Percentiles rank a stretch among this genome's conserved stretches.
Conservation (phyloP, 345 rosid species). For the Melaleuca quinquenervia region DNA sequence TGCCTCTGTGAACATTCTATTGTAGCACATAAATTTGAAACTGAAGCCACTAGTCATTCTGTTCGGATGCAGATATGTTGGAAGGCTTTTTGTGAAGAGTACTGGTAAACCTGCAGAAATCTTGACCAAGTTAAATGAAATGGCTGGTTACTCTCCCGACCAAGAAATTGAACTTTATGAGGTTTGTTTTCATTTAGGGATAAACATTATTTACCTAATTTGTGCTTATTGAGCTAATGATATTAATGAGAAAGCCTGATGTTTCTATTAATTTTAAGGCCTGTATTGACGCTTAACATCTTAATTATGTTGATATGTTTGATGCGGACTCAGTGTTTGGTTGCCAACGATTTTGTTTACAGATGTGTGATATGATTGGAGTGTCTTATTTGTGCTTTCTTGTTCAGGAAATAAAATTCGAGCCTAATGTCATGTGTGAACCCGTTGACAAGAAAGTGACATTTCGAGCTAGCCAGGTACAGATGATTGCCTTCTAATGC, state of each 20-base stretch:
- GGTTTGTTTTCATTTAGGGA: conserved; percentile 21
- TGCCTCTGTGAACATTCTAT: neutral
- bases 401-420: conserved; percentile 66
- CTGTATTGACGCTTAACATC: neutral
- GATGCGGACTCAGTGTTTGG: neutral
- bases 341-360: neutral
- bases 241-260: neutral
- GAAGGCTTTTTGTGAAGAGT: conserved; percentile 59
- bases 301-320: neutral
- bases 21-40: neutral
- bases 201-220: neutral
- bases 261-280: neutral
- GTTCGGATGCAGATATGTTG: conserved; percentile 31
- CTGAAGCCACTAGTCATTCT: neutral
- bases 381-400: neutral
- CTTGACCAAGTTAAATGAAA: conserved; percentile 48
- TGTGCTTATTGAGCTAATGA: neutral
- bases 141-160: conserved; percentile 60
- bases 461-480: conserved; percentile 51
- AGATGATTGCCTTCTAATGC: neutral
- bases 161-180: conserved; percentile 67
- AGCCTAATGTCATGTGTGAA: conserved; percentile 60
- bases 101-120: conserved; percentile 43
- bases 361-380: neutral
- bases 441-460: conserved; percentile 41